Percentiles rank a stretch among this genome's conserved stretches.
Evolutionary conservation across 345 rosid genomes (phyloP).

Genomic region (Citrus australasica): DNA sequence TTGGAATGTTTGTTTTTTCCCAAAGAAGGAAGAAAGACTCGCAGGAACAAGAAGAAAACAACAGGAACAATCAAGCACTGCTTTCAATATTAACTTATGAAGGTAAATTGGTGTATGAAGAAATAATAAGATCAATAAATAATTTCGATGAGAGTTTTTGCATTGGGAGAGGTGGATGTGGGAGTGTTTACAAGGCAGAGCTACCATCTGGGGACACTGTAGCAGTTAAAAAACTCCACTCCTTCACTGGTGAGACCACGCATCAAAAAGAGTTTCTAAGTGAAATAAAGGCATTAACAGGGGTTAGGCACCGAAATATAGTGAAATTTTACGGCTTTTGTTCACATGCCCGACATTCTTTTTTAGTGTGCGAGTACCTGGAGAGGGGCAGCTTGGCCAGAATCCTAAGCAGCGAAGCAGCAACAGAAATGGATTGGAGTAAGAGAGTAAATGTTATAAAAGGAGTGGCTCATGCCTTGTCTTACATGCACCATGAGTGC

Average conservation of each 20-base stretch:
- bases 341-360: neutral
- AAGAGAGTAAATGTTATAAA: constrained; percentile 12
- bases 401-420: neutral
- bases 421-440: constrained; percentile 3
- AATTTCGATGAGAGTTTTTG: constrained; percentile 10
- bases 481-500: constrained; percentile 24
- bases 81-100: constrained; percentile 1
- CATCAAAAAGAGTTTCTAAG: neutral
- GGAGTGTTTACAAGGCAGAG: neutral
- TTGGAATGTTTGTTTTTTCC: neutral
- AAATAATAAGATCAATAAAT: constrained; percentile 10
- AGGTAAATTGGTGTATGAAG: constrained; percentile 9
- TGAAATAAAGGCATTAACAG: constrained; percentile 13
- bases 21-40: neutral
- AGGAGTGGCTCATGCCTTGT: constrained; percentile 5
- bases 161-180: constrained; percentile 18
- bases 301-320: neutral
- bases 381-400: constrained; percentile 7
- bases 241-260: neutral
- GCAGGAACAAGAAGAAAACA: neutral
- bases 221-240: constrained; percentile 11
- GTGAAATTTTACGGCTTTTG: neutral
- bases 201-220: neutral
- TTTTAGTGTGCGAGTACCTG: constrained; percentile 11
- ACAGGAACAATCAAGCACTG: neutral